These are phyloP conservation scores for Schizosaccharomyces osmophilus DNA, from an alignment of 805 yeast species.

Conservation along the genomic window DNA sequence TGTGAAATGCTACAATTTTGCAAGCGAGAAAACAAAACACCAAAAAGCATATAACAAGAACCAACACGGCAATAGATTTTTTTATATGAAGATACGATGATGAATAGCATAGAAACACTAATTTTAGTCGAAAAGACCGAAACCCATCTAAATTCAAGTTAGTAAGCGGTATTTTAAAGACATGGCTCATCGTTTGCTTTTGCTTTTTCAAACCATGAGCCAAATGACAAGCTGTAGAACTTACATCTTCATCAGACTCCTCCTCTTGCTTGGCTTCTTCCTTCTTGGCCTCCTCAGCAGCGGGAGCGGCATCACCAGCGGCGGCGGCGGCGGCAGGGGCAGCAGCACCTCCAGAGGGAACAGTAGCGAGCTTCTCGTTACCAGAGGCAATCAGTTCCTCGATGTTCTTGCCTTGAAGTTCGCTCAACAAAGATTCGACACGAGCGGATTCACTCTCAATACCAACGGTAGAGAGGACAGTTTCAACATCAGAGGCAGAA, in stretches of 20 bases:
- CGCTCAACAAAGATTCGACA: slow-evolving; percentile 51
- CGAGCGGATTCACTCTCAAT: slow-evolving; percentile 82
- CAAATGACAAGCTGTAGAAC: not conserved
- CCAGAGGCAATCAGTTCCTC: slow-evolving; percentile 64
- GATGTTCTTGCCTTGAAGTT: slow-evolving; percentile 86
- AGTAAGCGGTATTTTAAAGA: not conserved
- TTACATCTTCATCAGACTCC: slow-evolving; percentile 38
- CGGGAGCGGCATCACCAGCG: slow-evolving; percentile 38
- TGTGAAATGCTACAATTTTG: not conserved
- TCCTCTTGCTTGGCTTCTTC: slow-evolving; percentile 28
- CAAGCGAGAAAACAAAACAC: no score
- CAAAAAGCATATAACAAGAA: not conserved
- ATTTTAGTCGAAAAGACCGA: slow-evolving; percentile 91
- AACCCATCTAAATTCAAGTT: slow-evolving; percentile 16
- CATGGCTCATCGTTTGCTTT: no score
- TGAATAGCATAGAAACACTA: not conserved
- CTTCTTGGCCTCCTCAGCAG: slow-evolving; percentile 33
- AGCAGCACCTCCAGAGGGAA: slow-evolving; percentile 96
- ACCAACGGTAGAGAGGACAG: slow-evolving; percentile 83
- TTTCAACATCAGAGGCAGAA: slow-evolving; percentile 72
- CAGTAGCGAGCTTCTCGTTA: slow-evolving; percentile 84
- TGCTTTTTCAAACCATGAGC: not conserved
- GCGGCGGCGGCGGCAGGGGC: slow-evolving; percentile 52
- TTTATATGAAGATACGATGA: not conserved
- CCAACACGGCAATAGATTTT: not conserved